Conservation (phyloP, 2,329 filamentous ascomycete genomes). For the Colletotrichum karsti region DNA sequence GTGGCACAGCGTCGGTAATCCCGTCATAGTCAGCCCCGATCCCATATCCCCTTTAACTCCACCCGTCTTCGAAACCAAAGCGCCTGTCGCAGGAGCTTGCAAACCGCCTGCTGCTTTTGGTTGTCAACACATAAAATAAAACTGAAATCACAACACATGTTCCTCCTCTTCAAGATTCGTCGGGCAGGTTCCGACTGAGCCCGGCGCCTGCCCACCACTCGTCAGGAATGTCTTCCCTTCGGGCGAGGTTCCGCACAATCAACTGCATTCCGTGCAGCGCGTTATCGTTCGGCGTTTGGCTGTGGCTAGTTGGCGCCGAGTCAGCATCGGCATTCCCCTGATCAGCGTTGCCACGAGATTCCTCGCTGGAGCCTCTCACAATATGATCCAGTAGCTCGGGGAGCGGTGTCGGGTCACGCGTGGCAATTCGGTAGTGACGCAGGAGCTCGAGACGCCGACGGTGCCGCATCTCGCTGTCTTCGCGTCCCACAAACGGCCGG, state of each 20-base stretch:
- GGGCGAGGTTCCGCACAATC: conserved; percentile 75
- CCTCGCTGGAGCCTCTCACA: conserved; percentile 15
- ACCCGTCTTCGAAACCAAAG: not conserved
- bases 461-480: conserved; percentile 15
- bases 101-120: not conserved
- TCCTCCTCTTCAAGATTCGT: conserved; percentile 39
- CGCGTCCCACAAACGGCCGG: not conserved
- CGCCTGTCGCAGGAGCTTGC: not conserved
- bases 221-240: conserved; percentile 80
- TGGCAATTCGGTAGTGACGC: conserved; percentile 16
- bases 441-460: conserved; percentile 20
- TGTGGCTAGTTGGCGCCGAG: conserved; percentile 19
- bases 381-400: conserved; percentile 12
- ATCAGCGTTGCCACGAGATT: conserved; percentile 1
- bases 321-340: conserved; percentile 13
- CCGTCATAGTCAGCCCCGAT: not conserved
- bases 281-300: conserved; percentile 41
- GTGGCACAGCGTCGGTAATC: not conserved
- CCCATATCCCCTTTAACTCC: conserved; percentile 2
- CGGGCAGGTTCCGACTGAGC: conserved; percentile 66
- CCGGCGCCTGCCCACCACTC: conserved; percentile 82
- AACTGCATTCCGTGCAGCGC: conserved; percentile 71
- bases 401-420: conserved; percentile 10
- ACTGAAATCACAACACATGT: not conserved
- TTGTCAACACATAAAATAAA: not conserved